A percentile compares a stretch with the other conserved stretches of the same genome.
These are phyloP conservation scores for Smallanthus sonchifolius DNA, from an alignment of 129 eudicot species.

Conservation along the genomic window DNA sequence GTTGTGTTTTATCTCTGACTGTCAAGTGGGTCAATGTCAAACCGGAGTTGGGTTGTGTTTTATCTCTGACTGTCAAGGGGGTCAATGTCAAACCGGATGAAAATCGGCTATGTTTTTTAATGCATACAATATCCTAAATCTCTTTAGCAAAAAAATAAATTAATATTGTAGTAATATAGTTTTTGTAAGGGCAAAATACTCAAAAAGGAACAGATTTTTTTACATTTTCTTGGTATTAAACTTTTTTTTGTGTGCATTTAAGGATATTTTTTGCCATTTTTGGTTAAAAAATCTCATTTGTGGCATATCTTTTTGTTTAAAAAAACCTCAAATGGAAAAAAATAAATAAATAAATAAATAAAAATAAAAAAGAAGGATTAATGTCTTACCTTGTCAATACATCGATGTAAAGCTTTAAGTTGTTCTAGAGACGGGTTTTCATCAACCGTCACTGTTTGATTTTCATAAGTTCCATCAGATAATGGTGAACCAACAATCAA, in stretches of 20 bases:
- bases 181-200: too few relatives aligned
- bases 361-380: neutral
- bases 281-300: neutral
- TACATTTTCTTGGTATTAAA: neutral
- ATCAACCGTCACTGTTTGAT: slow-evolving; percentile 60
- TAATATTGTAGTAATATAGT: too few relatives aligned
- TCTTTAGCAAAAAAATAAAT: neutral
- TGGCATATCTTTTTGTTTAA: neutral
- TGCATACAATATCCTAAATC: neutral
- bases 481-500: slow-evolving; percentile 77
- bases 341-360: neutral
- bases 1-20: neutral
- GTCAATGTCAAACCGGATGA: neutral
- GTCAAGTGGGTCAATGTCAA: neutral
- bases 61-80: neutral
- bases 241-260: neutral
- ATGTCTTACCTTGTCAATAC: slow-evolving; percentile 65
- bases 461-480: slow-evolving; percentile 61
- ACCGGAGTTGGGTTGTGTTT: neutral
- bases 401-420: slow-evolving; percentile 78
- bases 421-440: slow-evolving; percentile 81
- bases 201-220: too few relatives aligned
- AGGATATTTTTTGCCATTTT: neutral
- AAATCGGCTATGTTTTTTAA: neutral
- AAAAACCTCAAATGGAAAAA: neutral